Conservation (phyloP, 2,329 filamentous ascomycete species). For the Aspergillus persii region DNA sequence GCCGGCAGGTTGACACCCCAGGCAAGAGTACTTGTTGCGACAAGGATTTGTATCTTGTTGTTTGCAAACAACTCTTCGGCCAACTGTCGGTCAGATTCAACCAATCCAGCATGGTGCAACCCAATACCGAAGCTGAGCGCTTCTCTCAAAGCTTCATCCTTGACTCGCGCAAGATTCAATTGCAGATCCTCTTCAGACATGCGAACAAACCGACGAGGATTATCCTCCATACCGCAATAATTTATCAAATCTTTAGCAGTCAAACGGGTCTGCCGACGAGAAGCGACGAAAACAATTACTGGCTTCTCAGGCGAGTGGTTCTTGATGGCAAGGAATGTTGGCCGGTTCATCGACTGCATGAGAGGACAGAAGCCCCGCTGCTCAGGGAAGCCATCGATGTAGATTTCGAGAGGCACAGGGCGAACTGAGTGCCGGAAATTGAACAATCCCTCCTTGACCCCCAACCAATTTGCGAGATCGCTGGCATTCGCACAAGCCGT, state of each 20-base stretch:
- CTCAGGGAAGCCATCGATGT: conserved; percentile 95
- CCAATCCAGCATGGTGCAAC: conserved; percentile 92
- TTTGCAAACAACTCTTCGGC: conserved; percentile 93
- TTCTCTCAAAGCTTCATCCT: conserved; percentile 88
- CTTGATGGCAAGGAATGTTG: conserved; percentile 94
- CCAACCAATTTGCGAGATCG: conserved; percentile 93
- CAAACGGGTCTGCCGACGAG: conserved; percentile 86
- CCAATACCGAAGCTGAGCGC: conserved; percentile 97
- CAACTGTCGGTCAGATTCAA: conserved; percentile 88
- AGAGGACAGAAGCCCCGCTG: conserved; percentile 92
- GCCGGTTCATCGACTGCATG: conserved; percentile 99
- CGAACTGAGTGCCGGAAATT: conserved; percentile 97
- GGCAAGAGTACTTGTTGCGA: conserved; percentile 92
- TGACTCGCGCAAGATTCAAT: conserved; percentile 81
- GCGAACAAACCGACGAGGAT: conserved; percentile 84
- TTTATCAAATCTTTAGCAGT: conserved; percentile 97
- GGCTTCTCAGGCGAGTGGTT: conserved; percentile 94
- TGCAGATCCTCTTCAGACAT: conserved; percentile 95
- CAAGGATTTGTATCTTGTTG: conserved; percentile 96
- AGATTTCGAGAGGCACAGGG: conserved; percentile 91
- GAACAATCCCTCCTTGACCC: conserved; percentile 92
- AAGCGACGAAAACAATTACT: conserved; percentile 97
- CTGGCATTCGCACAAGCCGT: conserved; percentile 95
- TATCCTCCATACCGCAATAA: conserved; percentile 97
- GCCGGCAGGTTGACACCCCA: conserved; percentile 98